Base-by-base conservation (phyloP, 1,139 yeast species). In the Scheffersomyces cryptocercus region DNA sequence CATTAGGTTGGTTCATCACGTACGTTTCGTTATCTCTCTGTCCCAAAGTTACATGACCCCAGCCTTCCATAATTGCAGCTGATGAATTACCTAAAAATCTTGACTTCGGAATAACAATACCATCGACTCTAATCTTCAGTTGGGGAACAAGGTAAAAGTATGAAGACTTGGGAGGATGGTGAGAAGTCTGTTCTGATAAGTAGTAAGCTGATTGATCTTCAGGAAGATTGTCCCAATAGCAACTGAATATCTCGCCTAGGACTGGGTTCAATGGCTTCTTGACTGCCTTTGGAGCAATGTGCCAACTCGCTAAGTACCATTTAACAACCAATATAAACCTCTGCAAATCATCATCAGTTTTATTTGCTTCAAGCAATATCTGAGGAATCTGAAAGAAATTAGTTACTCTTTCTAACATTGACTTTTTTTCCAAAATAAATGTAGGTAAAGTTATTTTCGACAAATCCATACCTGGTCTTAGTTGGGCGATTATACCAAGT, bases 161-260 rank as follows among this genome's bases (percentile, higher is more conserved):
- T 0, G 97, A 86, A 0, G 97, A 88, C 61, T 93, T 87, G 7
- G 99, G 99, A n/a, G 99, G 99, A 62, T 93, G 99, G 59, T 93
- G 99, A 16, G 96, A 88, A 0, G 97, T 89, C 64, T 93, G 99
- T 64, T 93, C 99, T 1, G 98, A 77, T 11, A 93, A 67, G 61
- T 91, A 95, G 59, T 77, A 91, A 0, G 97, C 96, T 39, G 79
- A 76, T 4, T 77, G 65, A 20, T 74, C 79, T 20, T 73, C 77
- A 44, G 87, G 82, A 10, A 93, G 82, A 41, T 88, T 68, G 54
- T 89, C 95, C 99, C 99, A 93, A 61, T 87, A 91, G 58, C 97
- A 86, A 13, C 88, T 77, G 62, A 89, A 93, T 53, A 85, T 77
- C 62, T 93, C 99, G 28, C 98, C 98, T 28, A 93, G 65, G 5